Evolutionary conservation across 2,329 filamentous ascomycete genomes (phyloP).

Genomic region (Ambrosiella beaveri): DNA sequence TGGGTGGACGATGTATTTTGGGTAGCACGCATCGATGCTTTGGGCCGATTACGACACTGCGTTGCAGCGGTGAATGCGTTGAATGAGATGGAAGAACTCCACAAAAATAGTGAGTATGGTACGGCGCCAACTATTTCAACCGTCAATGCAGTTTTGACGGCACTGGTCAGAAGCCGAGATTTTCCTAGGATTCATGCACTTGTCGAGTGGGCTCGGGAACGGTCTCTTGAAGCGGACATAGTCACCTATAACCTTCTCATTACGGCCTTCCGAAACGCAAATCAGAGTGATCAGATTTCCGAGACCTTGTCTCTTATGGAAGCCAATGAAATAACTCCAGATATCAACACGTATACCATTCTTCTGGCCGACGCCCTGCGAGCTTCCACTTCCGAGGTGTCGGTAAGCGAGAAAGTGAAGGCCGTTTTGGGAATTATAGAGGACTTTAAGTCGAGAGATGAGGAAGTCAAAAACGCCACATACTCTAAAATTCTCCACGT

Average conservation of each 20-base stretch:
- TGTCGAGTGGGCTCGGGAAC: constrained; percentile 39
- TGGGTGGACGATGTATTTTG: constrained; percentile 49
- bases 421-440: constrained; percentile 37
- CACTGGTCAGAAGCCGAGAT: constrained; percentile 35
- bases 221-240: constrained; percentile 38
- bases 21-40: constrained; percentile 50
- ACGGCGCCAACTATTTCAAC: constrained; percentile 41
- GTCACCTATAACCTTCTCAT: constrained; percentile 55
- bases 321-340: constrained; percentile 33
- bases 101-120: constrained; percentile 14
- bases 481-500: constrained; percentile 56
- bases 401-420: constrained; percentile 29
- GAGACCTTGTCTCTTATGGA: constrained; percentile 43
- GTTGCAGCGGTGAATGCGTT: constrained; percentile 45
- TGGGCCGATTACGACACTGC: constrained; percentile 38
- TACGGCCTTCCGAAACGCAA: constrained; percentile 33
- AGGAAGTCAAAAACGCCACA: constrained; percentile 42
- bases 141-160: constrained; percentile 54
- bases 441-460: constrained; percentile 37
- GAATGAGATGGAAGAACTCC: constrained; percentile 37
- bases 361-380: constrained; percentile 43
- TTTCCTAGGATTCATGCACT: constrained; percentile 33
- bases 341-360: constrained; percentile 57
- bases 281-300: constrained; percentile 29
- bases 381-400: constrained; percentile 16